phyloP scores from a whole-genome alignment of 768 basidiomycete species.

The Phlebiopsis gigantea region DNA sequence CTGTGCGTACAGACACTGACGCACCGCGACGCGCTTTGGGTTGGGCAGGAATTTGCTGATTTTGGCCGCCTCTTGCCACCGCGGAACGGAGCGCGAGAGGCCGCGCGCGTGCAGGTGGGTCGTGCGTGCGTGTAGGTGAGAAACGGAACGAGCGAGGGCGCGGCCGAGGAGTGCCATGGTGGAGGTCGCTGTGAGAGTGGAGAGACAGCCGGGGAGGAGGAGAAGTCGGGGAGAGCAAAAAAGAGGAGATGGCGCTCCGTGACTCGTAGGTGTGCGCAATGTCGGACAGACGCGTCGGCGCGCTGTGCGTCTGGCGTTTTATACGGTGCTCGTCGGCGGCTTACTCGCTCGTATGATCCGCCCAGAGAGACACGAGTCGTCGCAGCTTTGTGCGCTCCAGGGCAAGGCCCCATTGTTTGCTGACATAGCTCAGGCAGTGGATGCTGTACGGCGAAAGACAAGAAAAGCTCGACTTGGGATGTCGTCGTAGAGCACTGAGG shows the following conservation, averaged over 20 bases:
- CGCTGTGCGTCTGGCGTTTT: neutral
- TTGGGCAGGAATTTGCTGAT: conserved; percentile 46
- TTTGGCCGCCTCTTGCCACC: conserved; percentile 10
- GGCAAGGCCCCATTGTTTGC: too few species aligned
- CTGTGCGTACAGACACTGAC: conserved; percentile 26
- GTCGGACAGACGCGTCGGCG: neutral
- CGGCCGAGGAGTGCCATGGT: neutral
- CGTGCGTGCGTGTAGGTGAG: neutral
- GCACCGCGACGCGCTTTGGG: conserved; percentile 76
- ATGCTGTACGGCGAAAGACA: too few species aligned
- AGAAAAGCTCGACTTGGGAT: too few species aligned
- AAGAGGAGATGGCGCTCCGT: too few species aligned
- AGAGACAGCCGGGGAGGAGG: too few species aligned
- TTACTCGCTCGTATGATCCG: neutral
- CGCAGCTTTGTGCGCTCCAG: too few species aligned
- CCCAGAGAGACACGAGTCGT: too few species aligned
- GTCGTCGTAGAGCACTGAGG: too few species aligned
- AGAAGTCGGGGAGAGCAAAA: too few species aligned
- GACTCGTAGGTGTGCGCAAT: neutral
- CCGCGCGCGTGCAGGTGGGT: neutral
- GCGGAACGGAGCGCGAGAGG: neutral
- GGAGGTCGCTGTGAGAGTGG: too few species aligned
- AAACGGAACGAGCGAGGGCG: neutral
- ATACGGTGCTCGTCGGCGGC: neutral
- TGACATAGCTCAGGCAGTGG: too few species aligned